Evolutionary conservation across 352 stramenopile species (phyloP).

Genomic region (Thalassiosira exigua): DNA sequence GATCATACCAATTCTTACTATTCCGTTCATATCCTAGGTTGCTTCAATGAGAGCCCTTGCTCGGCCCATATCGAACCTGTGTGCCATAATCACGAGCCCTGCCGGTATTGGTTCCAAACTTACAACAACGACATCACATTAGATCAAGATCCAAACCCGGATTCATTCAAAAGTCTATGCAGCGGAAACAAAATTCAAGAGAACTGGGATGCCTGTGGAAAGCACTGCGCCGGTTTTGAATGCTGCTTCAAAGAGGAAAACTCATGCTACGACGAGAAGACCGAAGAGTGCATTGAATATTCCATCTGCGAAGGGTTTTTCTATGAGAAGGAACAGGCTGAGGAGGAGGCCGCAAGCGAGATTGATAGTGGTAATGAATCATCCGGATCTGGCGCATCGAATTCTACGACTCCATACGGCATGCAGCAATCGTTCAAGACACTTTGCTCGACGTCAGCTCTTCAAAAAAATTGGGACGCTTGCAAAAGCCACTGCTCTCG

Average conservation of each 20-base stretch:
- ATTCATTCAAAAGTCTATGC: neutral
- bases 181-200: neutral
- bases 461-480: no score
- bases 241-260: conserved; percentile 15
- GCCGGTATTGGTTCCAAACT: no score
- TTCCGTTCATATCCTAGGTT: no score
- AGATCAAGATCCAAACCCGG: neutral
- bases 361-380: neutral
- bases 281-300: conserved; percentile 20
- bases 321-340: neutral
- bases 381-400: neutral
- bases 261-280: conserved; percentile 7
- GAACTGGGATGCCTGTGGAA: conserved; percentile 15
- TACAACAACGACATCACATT: no score
- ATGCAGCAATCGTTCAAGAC: neutral
- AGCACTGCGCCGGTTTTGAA: conserved; percentile 25
- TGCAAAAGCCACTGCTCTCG: no score
- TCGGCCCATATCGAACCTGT: no score
- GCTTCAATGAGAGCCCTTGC: no score
- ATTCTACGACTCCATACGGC: neutral
- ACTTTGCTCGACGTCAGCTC: conserved; percentile 3
- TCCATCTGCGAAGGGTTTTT: conserved; percentile 32
- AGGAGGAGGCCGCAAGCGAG: neutral
- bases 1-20: no score
- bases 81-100: no score